Evolutionary conservation across 345 rosid species (phyloP), one percentile per base, ranked within the genome.

Genomic region (Bruguiera gymnorhiza): DNA sequence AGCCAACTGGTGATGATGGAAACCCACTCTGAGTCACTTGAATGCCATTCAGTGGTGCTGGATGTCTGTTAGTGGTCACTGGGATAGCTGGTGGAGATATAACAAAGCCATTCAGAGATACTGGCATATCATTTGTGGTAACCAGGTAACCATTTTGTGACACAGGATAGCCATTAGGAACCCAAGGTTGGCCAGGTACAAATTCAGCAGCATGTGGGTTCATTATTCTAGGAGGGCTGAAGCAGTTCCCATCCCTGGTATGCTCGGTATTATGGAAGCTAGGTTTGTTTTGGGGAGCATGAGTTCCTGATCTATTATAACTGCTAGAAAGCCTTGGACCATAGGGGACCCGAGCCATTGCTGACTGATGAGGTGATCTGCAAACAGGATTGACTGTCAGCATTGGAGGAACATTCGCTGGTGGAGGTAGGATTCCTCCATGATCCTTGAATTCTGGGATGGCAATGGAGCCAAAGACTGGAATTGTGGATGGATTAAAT

Each of bases 141-240:
- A 83, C 74, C 69, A 86, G 58, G 69, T 69, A 84, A 55, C 94
- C 91, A 73, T 84, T 87, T 63, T 89, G 92, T 55, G 93, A 82
- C 67, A 87, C 77, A 20, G 87, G 85, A 80, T 86, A 89, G 67
- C 95, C 93, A 76, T 86, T 86, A 29, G 92, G 79, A 70, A 89
- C 78, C 99, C 99, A 95, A 66, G 97, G 90, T 75, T 86, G 97
- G 70, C 92, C 78, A 24, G 96, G 99, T 46, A 92, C 81, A 70
- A 88, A 95, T 83, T 89, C 97, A 65, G 90, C 97, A 1, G 97
- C 99, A 79, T 95, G 97, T n/a, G 99, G 97, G 74, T 92, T 95
- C 99, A 95, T 92, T 73, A 95, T 83, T 77, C 84, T 83, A 56
- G 88, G 92, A 57, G 89, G 86, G 75, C 80, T 82, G 69, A 80